Evolutionary conservation across 192 early-diverging fungal genomes (phyloP).

Genomic region (Helicostylum pulchrum): DNA sequence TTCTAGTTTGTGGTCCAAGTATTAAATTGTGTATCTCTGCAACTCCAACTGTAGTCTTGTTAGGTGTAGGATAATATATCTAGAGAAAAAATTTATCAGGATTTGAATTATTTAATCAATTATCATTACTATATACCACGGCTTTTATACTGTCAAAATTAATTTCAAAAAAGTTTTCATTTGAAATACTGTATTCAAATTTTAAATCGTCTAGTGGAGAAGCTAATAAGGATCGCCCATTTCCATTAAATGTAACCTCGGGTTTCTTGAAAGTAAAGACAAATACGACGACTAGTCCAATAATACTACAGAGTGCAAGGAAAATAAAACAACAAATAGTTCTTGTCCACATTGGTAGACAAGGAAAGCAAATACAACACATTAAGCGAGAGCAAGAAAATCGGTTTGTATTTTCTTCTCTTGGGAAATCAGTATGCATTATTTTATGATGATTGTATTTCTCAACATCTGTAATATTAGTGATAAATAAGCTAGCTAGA

Average conservation of each 20-base stretch:
- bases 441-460: background rate
- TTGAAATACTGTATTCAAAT: background rate
- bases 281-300: background rate
- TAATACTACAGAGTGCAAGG: conserved; percentile 5
- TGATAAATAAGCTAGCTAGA: background rate
- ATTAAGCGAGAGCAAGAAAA: background rate
- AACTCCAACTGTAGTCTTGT: conserved; percentile 41
- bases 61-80: conserved; percentile 50
- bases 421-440: background rate
- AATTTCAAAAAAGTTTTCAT: conserved; percentile 3
- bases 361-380: conserved; percentile 19
- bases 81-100: conserved; percentile 17
- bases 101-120: background rate
- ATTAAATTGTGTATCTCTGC: conserved; percentile 39
- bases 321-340: conserved; percentile 17
- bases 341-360: conserved; percentile 13
- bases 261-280: conserved; percentile 1
- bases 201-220: background rate
- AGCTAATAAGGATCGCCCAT: background rate
- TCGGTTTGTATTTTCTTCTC: background rate
- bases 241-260: conserved; percentile 3
- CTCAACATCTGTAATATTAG: background rate
- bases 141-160: conserved; percentile 9
- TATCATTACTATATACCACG: background rate
- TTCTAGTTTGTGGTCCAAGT: conserved; percentile 35